Conservation (phyloP, 352 stramenopile genomes). For the Globisporangium spiculum region DNA sequence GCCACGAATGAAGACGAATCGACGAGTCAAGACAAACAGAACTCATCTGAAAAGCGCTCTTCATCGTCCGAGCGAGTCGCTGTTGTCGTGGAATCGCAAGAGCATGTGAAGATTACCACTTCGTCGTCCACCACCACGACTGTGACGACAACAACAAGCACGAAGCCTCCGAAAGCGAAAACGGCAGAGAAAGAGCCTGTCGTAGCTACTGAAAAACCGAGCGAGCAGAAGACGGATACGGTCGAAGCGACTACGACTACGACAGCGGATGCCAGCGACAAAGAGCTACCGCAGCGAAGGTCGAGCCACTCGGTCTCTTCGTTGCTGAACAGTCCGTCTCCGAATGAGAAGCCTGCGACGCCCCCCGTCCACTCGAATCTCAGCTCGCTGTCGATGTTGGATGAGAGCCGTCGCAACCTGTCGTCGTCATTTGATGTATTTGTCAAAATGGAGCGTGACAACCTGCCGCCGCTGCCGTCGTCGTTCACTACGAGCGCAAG, state of each 20-base stretch:
- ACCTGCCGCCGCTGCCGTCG: constrained; percentile 25
- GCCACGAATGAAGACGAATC: constrained; percentile 8
- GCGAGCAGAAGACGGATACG: not conserved
- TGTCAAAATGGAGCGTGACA: constrained; percentile 54
- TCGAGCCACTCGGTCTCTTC: constrained; percentile 69
- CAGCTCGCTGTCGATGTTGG: constrained; percentile 37
- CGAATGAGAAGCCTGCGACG: constrained; percentile 36
- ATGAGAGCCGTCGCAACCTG: constrained; percentile 18
- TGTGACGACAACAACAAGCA: not conserved
- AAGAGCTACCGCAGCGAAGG: not conserved
- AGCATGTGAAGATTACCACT: not conserved
- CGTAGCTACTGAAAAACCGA: not conserved
- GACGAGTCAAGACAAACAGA: not conserved
- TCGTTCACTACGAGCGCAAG: not conserved
- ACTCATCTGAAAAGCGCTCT: not conserved
- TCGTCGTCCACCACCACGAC: not conserved
- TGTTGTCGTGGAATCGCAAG: constrained; percentile 3
- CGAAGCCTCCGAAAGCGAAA: constrained; percentile 4
- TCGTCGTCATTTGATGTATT: constrained; percentile 31
- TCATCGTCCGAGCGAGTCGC: not conserved
- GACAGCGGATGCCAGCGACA: not conserved
- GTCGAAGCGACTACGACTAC: not conserved
- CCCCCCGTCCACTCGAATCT: constrained; percentile 25
- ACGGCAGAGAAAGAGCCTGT: not conserved
- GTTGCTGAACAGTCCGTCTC: constrained; percentile 65